These are phyloP conservation scores for Protomyces arabidopsidicola DNA, from an alignment of 1,139 yeast genomes.

Conservation along the genomic window DNA sequence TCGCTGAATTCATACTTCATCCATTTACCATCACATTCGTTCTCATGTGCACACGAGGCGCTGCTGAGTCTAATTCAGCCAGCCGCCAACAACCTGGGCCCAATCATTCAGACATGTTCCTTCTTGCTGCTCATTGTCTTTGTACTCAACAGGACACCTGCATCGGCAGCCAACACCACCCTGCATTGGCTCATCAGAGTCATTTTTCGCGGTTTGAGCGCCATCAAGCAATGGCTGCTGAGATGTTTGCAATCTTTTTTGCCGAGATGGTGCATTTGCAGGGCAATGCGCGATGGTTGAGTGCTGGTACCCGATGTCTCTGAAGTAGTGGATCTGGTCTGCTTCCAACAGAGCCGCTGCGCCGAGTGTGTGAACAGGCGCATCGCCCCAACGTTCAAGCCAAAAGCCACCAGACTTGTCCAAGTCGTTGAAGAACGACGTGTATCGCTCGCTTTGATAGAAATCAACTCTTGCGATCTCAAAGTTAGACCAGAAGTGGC, in stretches of 20 bases:
- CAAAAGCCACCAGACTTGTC: conserved; percentile 76
- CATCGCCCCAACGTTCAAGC: conserved; percentile 93
- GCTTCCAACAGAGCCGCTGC: conserved; percentile 65
- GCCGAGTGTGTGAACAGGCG: conserved; percentile 84
- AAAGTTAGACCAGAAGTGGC: conserved; percentile 93
- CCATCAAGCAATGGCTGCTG: too few relatives aligned
- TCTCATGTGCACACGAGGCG: too few relatives aligned
- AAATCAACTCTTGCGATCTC: conserved; percentile 79
- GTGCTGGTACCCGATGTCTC: conserved; percentile 83
- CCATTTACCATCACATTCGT: too few relatives aligned
- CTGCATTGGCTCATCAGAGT: conserved; percentile 24
- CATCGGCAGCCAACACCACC: conserved; percentile 68
- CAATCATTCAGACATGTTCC: conserved; percentile 55
- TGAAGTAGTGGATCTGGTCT: conserved; percentile 74
- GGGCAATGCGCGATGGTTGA: conserved; percentile 82
- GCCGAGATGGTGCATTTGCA: conserved; percentile 47
- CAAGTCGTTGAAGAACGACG: conserved; percentile 58
- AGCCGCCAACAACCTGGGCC: conserved; percentile 44
- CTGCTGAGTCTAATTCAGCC: background rate
- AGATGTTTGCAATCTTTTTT: conserved; percentile 37
- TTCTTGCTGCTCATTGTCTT: conserved; percentile 54
- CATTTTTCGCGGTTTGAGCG: too few relatives aligned
- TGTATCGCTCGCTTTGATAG: conserved; percentile 60
- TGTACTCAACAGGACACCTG: conserved; percentile 57
- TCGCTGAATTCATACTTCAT: too few relatives aligned